phyloP scores from a whole-genome alignment of 257 asterid species.

The Solanum phureja region DNA sequence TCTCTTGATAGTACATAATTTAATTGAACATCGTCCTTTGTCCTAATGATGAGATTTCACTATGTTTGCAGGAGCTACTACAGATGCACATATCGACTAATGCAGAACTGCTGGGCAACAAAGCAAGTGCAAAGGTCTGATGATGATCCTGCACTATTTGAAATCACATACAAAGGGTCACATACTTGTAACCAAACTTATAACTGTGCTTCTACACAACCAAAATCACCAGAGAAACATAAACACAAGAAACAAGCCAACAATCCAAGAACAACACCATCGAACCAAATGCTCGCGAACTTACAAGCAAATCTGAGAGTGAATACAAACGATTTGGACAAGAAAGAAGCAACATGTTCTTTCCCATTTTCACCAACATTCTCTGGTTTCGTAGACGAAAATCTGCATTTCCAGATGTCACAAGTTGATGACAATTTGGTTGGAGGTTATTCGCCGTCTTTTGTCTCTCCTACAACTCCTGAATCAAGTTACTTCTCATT shows the following conservation, averaged over 20 bases:
- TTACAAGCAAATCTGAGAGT: slow-evolving; percentile 51
- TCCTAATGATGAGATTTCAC: not conserved
- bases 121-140: slow-evolving; percentile 95
- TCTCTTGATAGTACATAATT: not conserved
- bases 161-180: slow-evolving; percentile 67
- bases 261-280: slow-evolving; percentile 10
- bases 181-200: slow-evolving; percentile 45
- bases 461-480: slow-evolving; percentile 31
- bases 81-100: slow-evolving; percentile 64
- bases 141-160: slow-evolving; percentile 63
- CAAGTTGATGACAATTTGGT: slow-evolving; percentile 32
- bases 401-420: slow-evolving; percentile 24
- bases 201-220: slow-evolving; percentile 9
- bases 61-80: slow-evolving; percentile 73
- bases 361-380: slow-evolving; percentile 55
- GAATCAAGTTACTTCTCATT: slow-evolving; percentile 30
- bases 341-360: slow-evolving; percentile 19
- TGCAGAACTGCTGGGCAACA: slow-evolving; percentile 72
- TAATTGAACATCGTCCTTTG: not conserved
- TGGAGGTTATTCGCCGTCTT: slow-evolving; percentile 36
- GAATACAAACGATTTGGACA: slow-evolving; percentile 30
- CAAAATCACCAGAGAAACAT: slow-evolving; percentile 34
- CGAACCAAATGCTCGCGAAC: slow-evolving; percentile 31
- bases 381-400: slow-evolving; percentile 22
- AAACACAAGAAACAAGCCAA: slow-evolving; percentile 18